phyloP scores from a whole-genome alignment of 176 grass and related monocot species.

The Triticum timopheevii region DNA sequence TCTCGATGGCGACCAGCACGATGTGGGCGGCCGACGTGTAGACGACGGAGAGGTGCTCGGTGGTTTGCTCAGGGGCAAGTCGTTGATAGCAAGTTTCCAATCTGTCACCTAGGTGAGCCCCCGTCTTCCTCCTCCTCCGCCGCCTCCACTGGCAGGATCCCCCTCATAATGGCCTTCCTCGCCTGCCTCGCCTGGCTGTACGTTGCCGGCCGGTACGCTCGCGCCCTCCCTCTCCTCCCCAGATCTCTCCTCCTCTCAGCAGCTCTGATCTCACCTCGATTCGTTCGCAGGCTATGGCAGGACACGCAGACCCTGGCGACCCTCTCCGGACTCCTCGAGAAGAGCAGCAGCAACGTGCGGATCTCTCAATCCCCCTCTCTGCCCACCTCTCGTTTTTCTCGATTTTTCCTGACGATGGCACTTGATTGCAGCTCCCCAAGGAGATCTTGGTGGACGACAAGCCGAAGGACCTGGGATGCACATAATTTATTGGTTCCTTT shows the following conservation, averaged over 20 bases:
- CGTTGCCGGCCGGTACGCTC: constrained; percentile 65
- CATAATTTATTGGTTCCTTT: constrained; percentile 46
- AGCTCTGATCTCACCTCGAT: background rate
- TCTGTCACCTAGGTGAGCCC: background rate
- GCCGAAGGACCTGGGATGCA: constrained; percentile 80
- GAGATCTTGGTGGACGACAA: constrained; percentile 82
- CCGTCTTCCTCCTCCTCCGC: background rate
- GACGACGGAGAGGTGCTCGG: too few species aligned
- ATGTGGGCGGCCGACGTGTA: too few species aligned
- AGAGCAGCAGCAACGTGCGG: constrained; percentile 68
- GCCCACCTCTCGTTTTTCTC: background rate
- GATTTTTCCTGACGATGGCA: background rate
- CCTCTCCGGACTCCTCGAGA: constrained; percentile 72
- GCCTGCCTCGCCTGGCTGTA: constrained; percentile 95
- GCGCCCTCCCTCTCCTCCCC: background rate
- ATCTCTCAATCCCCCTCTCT: constrained; percentile 21
- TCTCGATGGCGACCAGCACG: too few species aligned
- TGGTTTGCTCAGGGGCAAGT: too few species aligned
- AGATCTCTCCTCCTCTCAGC: background rate
- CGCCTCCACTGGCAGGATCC: constrained; percentile 34
- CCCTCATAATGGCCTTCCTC: constrained; percentile 52
- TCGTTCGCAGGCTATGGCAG: constrained; percentile 76
- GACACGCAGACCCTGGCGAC: constrained; percentile 77
- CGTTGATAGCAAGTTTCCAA: too few species aligned
- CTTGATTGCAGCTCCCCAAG: constrained; percentile 62